These are phyloP conservation scores for Fusarium fracticaudum DNA, from an alignment of 2,329 filamentous ascomycete genomes.

Conservation along the genomic window DNA sequence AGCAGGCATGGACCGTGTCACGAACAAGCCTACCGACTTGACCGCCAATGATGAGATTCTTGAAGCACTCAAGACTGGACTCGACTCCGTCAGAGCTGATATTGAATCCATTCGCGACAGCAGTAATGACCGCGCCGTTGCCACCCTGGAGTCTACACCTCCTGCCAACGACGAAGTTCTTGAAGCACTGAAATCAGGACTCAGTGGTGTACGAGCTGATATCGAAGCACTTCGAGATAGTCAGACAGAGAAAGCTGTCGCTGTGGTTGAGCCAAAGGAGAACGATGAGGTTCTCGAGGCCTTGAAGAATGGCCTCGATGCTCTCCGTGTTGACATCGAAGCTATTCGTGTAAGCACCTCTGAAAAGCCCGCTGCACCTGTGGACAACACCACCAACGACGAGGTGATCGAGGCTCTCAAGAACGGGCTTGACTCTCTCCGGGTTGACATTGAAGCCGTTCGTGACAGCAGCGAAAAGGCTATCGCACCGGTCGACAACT, in stretches of 20 bases:
- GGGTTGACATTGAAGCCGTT: conserved; percentile 49
- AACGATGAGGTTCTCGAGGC: conserved; percentile 87
- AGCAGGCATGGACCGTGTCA: conserved; percentile 78
- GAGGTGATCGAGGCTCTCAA: conserved; percentile 35
- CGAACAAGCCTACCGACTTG: conserved; percentile 82
- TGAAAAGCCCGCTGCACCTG: conserved; percentile 40
- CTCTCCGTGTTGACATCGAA: conserved; percentile 38
- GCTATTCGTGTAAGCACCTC: conserved; percentile 68
- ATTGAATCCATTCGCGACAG: conserved; percentile 79
- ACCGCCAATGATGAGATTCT: conserved; percentile 90
- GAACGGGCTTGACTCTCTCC: conserved; percentile 31
- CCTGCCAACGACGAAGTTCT: conserved; percentile 88
- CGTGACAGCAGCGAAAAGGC: conserved; percentile 68
- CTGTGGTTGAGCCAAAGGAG: conserved; percentile 58
- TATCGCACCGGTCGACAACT: conserved; percentile 21
- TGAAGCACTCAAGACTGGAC: conserved; percentile 84
- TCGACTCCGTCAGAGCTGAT: conserved; percentile 79
- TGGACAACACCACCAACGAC: conserved; percentile 29
- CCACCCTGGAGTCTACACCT: conserved; percentile 41
- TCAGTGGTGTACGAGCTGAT: conserved; percentile 78
- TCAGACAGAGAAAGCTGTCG: conserved; percentile 56
- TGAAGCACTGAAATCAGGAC: conserved; percentile 83
- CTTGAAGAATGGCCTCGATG: conserved; percentile 35
- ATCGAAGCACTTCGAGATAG: conserved; percentile 78
- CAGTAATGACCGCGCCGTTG: conserved; percentile 60